Base-by-base conservation (phyloP, 805 yeast genomes). In the Candida palmyrensis region DNA sequence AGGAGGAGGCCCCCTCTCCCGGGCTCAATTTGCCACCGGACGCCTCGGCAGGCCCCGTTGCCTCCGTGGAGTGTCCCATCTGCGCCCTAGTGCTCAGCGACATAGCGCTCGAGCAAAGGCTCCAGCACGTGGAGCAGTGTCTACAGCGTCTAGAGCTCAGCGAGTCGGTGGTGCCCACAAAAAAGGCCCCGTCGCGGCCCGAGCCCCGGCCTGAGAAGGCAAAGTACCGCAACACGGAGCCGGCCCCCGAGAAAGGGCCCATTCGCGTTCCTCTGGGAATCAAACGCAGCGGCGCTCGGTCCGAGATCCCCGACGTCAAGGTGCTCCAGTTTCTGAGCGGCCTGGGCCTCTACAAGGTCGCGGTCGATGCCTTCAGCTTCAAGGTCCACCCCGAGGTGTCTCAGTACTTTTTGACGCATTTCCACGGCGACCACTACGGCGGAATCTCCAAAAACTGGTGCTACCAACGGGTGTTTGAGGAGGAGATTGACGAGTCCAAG, bases 351-450 rank as follows among this genome's bases (percentile, higher is more conserved):
- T 59, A 66, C 35, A 44, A 75, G 2, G 72, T 79, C 0, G 47
- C 68, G 2, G 85, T 82, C 17, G 92, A 82, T 57, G 88, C 88
- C 1, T 75, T 82, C 55, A 59, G 69, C 48, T 75, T 56, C 43
- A 61, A 66, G 6, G 65, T 71, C 0, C 65, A 73, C 40, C 61
- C 59, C 0, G 51, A 56, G 1, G 71, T 82, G 5, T 39, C 55
- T 2, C 64, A 67, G 27, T 83, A 82, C 54, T 74, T 82, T 41
- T 57, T 84, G 17, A 72, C 87, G 0, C 98, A 92, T 60, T 90
- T 84, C 61, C 98, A 92, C 55, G 66, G 95, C 0, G 98, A 92
- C 53, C 98, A 92, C 53, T 92, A 92, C 50, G 87, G 86, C 3
- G 97, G 98, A 0, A 57, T 92, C 11, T 59, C 79, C 3, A 83